Evolutionary conservation across 2,329 filamentous ascomycete genomes (phyloP).

Genomic region (Podosphaera fusca): DNA sequence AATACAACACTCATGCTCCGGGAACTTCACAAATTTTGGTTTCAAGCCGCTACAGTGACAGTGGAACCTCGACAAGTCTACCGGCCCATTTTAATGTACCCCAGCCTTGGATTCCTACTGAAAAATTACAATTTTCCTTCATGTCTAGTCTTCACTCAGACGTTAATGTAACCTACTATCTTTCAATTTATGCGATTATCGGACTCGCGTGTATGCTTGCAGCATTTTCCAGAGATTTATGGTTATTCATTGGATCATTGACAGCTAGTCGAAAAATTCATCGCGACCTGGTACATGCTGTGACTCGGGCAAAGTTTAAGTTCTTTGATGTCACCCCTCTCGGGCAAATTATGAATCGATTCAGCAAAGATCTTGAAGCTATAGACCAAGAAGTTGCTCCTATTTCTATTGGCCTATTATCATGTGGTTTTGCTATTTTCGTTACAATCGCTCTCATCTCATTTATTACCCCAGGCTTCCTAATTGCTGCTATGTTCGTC

Average conservation of each 20-base stretch:
- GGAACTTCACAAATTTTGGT: constrained; percentile 5
- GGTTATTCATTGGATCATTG: constrained; percentile 81
- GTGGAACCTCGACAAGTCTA: constrained; percentile 11
- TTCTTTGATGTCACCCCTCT: constrained; percentile 95
- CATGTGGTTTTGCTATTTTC: constrained; percentile 41
- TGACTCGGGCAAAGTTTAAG: constrained; percentile 80
- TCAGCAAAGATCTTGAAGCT: constrained; percentile 90
- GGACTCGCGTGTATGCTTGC: constrained; percentile 57
- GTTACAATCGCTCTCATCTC: constrained; percentile 79
- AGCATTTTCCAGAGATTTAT: constrained; percentile 60
- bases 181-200: constrained; percentile 60
- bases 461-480: constrained; percentile 69
- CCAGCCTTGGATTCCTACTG: constrained; percentile 13
- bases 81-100: constrained; percentile 9
- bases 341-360: constrained; percentile 92
- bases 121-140: constrained; percentile 14
- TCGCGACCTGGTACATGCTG: constrained; percentile 47
- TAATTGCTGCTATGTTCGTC: constrained; percentile 73
- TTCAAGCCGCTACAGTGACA: constrained; percentile 11
- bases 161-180: constrained; percentile 66
- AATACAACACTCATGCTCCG: constrained; percentile 32
- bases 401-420: constrained; percentile 55
- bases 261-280: constrained; percentile 74
- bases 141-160: constrained; percentile 19
- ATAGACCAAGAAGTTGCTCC: constrained; percentile 91